phyloP scores from a whole-genome alignment of 495 filamentous ascomycete genomes.

The Cryomyces minteri region DNA sequence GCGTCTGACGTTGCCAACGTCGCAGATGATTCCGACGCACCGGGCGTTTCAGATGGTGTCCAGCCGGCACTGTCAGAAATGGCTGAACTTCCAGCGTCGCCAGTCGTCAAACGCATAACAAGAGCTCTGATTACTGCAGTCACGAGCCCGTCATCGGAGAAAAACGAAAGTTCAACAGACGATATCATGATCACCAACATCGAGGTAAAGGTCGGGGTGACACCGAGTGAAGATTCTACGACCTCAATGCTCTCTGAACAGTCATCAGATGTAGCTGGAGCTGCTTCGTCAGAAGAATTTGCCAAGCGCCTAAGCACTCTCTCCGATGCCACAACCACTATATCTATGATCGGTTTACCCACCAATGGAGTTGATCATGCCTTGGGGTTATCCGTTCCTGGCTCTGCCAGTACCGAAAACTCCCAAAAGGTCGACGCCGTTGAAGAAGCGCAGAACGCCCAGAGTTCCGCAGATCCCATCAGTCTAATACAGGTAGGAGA shows the following conservation, averaged over 20 bases:
- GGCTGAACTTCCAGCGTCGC: conserved; percentile 13
- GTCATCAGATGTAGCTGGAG: background rate
- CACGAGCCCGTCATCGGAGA: background rate
- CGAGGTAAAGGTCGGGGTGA: conserved; percentile 7
- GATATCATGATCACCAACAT: conserved; percentile 5
- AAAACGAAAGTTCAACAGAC: no score
- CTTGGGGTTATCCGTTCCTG: background rate
- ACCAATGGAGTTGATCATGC: no score
- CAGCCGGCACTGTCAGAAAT: conserved; percentile 11
- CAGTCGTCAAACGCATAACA: conserved; percentile 13
- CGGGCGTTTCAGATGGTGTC: conserved; percentile 4
- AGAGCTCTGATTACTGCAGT: conserved; percentile 16
- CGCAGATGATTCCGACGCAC: conserved; percentile 4
- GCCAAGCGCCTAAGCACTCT: background rate
- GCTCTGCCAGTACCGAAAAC: background rate
- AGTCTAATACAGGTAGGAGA: background rate
- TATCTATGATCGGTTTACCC: no score
- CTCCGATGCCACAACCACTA: background rate
- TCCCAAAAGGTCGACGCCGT: background rate
- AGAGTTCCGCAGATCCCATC: background rate
- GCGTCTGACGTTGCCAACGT: conserved; percentile 3
- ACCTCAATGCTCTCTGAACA: background rate
- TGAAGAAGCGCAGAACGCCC: background rate
- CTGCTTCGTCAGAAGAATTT: background rate
- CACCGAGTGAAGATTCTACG: background rate